Percentiles rank a stretch among this genome's conserved stretches.
Conservation (phyloP, 768 basidiomycete genomes). For the Leccinum obscurum region DNA sequence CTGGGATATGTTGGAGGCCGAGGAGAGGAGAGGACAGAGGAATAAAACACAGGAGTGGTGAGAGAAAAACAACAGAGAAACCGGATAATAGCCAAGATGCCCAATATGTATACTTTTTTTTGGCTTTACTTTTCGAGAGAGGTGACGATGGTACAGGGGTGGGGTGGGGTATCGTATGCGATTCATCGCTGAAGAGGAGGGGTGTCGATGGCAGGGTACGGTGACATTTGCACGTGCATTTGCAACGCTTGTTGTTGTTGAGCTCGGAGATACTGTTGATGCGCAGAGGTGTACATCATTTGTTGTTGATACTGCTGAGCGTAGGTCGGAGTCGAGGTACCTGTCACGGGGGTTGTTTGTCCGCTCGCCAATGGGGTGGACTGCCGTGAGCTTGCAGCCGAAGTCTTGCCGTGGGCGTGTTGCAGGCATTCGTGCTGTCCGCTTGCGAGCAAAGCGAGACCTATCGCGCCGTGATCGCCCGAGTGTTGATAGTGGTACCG, state of each 20-base stretch:
- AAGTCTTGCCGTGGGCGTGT: constrained; percentile 32
- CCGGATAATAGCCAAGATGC: constrained; percentile 31
- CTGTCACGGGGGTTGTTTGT: constrained; percentile 33
- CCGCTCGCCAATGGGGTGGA: constrained; percentile 34
- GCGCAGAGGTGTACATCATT: constrained; percentile 38
- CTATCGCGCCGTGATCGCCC: constrained; percentile 91
- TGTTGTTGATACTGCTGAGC: constrained; percentile 38
- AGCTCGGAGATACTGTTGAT: constrained; percentile 38
- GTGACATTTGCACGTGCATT: constrained; percentile 27
- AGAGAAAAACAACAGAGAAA: constrained; percentile 8
- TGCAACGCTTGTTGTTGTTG: constrained; percentile 36
- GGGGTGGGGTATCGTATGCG: constrained; percentile 16
- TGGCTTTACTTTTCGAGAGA: constrained; percentile 27
- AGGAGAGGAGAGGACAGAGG: constrained; percentile 11
- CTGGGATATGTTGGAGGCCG: constrained; percentile 37
- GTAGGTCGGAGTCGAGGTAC: constrained; percentile 32
- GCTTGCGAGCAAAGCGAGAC: constrained; percentile 77
- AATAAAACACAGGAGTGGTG: constrained; percentile 14
- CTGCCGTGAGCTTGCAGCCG: constrained; percentile 34
- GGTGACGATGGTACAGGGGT: not conserved
- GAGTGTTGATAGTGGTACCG: constrained; percentile 97
- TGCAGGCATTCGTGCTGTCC: constrained; percentile 63
- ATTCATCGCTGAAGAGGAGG: constrained; percentile 18
- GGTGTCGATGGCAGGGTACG: constrained; percentile 21
- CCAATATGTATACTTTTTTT: constrained; percentile 38